Base-by-base conservation (phyloP, 2,329 filamentous ascomycete genomes). In the Emericellopsis atlantica region DNA sequence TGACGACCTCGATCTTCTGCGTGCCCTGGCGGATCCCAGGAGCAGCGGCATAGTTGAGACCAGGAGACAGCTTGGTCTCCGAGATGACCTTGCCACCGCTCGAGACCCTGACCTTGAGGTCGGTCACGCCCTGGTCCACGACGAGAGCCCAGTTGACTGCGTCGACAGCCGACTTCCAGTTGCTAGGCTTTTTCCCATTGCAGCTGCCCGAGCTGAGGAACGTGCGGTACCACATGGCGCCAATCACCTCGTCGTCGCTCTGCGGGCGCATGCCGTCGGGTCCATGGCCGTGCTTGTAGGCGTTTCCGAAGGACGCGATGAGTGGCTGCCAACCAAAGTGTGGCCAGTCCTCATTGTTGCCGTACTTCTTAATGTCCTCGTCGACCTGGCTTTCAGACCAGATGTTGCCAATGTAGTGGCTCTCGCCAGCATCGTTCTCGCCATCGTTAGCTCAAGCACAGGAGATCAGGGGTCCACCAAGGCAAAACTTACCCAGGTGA, bases 401-500 rank as follows among this genome's bases (percentile, higher is more conserved):
- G 26, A 40, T 40, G 34, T 46, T 45, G 5, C 47, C 48, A 35
- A 47, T 45, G 42, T 48, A 49, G 38, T 47, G 48, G 36, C 46
- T 48, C 42, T 50, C 48, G 8, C 47, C 47, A 15, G 43, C 46
- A 32, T 49, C 48, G 39, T 50, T 50, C 46, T 36, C 5, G 11
- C 5, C 18, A 14, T 14, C 12, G 16, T 36, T 5, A 15, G 31
- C 3, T 5, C 31, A 12, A 15, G 31, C 15, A 12, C 31, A 38
- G 5, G 36, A 38, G 16, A 23, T 16, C 12, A 9, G 24, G 4
- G 37, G 32, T 23, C 22, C 18, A 21, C 5, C 4, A 21, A 21
- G 18, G 32, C 6, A 10, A 8, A 15, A 31, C 41, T 40, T 22
- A 43, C 41, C 44, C 44, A 45, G 12, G 44, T 42, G 18, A 44